Evolutionary conservation across 2,329 filamentous ascomycete species (phyloP), one percentile per base, ranked within the genome.

Genomic region (Aspergillus sp.): DNA sequence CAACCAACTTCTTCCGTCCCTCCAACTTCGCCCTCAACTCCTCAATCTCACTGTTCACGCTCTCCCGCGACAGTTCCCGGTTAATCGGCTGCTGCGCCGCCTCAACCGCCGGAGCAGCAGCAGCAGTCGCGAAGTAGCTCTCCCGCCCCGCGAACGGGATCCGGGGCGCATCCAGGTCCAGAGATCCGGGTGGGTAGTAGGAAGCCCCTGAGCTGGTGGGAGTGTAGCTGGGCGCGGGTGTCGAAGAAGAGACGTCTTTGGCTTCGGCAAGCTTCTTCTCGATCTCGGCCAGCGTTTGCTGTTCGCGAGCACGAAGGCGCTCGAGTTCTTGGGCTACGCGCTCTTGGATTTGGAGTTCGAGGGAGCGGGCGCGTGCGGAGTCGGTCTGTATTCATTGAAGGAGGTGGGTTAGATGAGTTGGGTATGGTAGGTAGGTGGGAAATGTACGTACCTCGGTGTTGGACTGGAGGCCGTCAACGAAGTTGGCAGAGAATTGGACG

Each of bases 301-400:
- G 79, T 75, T 94, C 89, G 69, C 88, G 82, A 65, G 87, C 84
- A 74, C 89, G 88, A 65, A 97, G 87, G 69, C 88, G 89, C 78
- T 89, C 87, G 67, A 98, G 91, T 80, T 97, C 93, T 70, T 87
- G 84, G 71, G 89, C 87, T 63, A 97, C 91, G 78, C 94, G 93
- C 74, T 87, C 82, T 81, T 97, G 93, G 77, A 97, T 89, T 71
- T 94, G 89, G 65, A 95, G 87, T 80, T 98, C 94, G 76, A 92
- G 81, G 72, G 89, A 83, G 79, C 91, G 91, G 71, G 89, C 85
- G 74, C 94, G 92, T 66, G 92, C 93, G 62, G 89, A 87, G 81
- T 98, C 93, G 79, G 90, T 94, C 94, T 98, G 55, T 55, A 62
- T 41, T 50, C 28, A 30, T 12, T 58, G 23, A 43, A 43, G 52